Evolutionary conservation across 805 yeast genomes (phyloP), one percentile per base, ranked within the genome.

Genomic region (Candida caryicola): DNA sequence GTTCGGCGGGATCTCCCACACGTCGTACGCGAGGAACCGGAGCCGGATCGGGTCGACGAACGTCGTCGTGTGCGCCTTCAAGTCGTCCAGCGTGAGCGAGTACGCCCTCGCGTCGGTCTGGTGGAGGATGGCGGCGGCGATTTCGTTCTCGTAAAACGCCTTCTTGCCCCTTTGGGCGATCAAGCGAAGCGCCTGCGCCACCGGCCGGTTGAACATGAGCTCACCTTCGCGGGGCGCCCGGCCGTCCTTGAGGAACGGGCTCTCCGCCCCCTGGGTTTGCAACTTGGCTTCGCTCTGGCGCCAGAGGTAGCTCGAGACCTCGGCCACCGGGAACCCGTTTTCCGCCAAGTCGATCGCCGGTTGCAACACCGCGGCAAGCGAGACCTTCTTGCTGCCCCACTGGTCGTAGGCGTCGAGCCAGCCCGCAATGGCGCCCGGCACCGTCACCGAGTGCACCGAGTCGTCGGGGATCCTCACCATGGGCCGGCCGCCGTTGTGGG

Each of bases 1-100:
- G 57, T 81, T 85, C 10, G 95, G 95, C 8, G 95, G 93, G 45
- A 85, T 79, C 56, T 85, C 93, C 86, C 90, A 82, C 17, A 85
- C 65, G 19, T 68, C 71, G 33, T 60, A 52, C 8, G 76, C 84
- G 33, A 74, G 63, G 39, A 79, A 69, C 23, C 74, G 71, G 37
- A 75, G 57, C 13, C 62, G 60, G 14, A 85, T 76, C 2, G 95
- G 91, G 1, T 80, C 81, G 17, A 83, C 82, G 48, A 76, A 71
- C 0, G 82, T 71, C 1, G 89, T 74, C 0, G 71, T 61, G 57
- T 85, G 93, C 15, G 52, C 45, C 13, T 59, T 57, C 33, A 85
- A 64, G 53, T 85, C 95, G 5, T 74, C 74, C 30, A 63, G 54
- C 1, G 73, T 61, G 46, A 85, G 56, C 13, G 75, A 66, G 17